phyloP scores from a whole-genome alignment of 1,284 basidiomycete species.

The Mycosarcoma maydis region DNA sequence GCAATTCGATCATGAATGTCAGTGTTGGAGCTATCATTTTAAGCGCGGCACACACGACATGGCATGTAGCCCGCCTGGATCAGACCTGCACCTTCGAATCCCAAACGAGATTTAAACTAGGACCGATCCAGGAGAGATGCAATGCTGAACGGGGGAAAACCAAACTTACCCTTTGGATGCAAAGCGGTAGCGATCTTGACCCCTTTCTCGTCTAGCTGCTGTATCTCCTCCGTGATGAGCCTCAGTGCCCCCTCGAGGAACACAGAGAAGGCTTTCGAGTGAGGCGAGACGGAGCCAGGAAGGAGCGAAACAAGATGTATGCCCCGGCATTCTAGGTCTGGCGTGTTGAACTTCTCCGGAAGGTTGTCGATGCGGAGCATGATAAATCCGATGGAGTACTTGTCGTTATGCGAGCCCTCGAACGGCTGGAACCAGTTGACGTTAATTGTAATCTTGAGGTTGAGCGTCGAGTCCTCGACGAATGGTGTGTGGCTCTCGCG shows the following conservation, averaged over 20 bases:
- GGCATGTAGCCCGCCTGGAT: no score
- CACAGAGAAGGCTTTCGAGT: background rate
- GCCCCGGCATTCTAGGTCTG: slow-evolving; percentile 1
- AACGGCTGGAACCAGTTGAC: slow-evolving; percentile 7
- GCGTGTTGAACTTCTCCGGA: background rate
- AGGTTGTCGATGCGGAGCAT: slow-evolving; percentile 12
- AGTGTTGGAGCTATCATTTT: no score
- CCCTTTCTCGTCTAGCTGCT: background rate
- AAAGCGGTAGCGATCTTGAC: no score
- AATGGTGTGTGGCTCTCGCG: background rate
- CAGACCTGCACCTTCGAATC: no score
- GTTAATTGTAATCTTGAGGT: slow-evolving; percentile 5
- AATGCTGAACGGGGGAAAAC: no score
- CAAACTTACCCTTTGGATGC: no score
- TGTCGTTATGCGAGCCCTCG: background rate
- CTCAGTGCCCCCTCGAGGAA: background rate
- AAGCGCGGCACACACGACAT: no score
- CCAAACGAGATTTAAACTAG: background rate
- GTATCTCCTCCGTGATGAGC: slow-evolving; percentile 4
- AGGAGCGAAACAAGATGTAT: slow-evolving; percentile 1
- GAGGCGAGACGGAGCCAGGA: background rate
- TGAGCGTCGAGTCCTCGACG: slow-evolving; percentile 1
- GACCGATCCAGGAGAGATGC: no score
- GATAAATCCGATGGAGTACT: slow-evolving; percentile 3
- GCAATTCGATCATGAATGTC: no score